A percentile compares a stretch with the other conserved stretches of the same genome.
Evolutionary conservation across 768 basidiomycete species (phyloP).

Genomic region (Tricholoma sp.): DNA sequence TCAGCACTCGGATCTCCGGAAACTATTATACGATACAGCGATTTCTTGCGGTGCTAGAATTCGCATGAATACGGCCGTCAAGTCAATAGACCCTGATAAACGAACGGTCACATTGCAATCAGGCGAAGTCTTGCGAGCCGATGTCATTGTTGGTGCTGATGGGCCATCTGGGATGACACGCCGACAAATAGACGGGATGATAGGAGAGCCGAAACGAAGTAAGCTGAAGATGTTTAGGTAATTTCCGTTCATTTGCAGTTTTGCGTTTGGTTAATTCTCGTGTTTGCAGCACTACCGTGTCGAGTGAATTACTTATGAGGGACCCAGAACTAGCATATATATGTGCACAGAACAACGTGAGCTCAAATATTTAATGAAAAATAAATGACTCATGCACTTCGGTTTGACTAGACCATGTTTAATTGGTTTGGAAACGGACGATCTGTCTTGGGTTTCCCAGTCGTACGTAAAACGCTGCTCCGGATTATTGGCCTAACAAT

Average conservation of each 20-base stretch:
- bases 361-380: not conserved
- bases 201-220: slow-evolving; percentile 20
- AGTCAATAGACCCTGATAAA: slow-evolving; percentile 20
- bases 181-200: slow-evolving; percentile 25
- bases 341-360: slow-evolving; percentile 20
- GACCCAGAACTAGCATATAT: slow-evolving; percentile 36
- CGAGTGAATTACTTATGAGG: slow-evolving; percentile 29
- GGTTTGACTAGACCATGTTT: slow-evolving; percentile 20
- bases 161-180: slow-evolving; percentile 38
- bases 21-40: slow-evolving; percentile 42
- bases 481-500: slow-evolving; percentile 1
- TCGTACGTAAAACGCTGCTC: slow-evolving; percentile 16
- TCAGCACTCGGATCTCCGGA: slow-evolving; percentile 48
- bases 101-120: slow-evolving; percentile 30
- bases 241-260: slow-evolving; percentile 3
- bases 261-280: not conserved
- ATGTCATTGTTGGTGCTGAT: slow-evolving; percentile 56
- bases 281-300: slow-evolving; percentile 31
- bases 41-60: slow-evolving; percentile 38
- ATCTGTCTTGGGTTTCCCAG: slow-evolving; percentile 27
- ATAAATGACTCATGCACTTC: not conserved
- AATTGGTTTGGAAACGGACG: slow-evolving; percentile 31
- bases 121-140: slow-evolving; percentile 38
- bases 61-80: slow-evolving; percentile 27
- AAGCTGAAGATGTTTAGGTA: slow-evolving; percentile 41